A percentile compares a stretch with the other conserved stretches of the same genome.
Evolutionary conservation across 208 protist species (phyloP).

Genomic region (Leishmania lainsoni): DNA sequence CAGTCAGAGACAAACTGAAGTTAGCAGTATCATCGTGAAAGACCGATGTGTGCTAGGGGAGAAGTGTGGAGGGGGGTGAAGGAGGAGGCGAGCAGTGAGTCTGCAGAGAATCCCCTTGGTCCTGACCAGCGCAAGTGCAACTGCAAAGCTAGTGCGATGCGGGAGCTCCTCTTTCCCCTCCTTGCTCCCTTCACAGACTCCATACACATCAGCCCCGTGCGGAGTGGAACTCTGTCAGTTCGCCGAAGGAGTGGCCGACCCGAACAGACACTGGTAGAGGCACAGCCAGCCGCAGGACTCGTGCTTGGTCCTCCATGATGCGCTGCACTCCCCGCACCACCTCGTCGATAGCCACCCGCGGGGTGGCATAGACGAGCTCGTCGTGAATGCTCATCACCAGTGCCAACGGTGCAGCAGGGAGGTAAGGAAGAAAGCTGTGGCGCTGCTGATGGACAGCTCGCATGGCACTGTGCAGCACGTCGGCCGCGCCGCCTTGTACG

Average conservation of each 20-base stretch:
- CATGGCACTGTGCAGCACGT: conserved; percentile 87
- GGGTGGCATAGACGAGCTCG: conserved; percentile 83
- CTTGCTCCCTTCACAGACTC: background rate
- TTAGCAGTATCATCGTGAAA: background rate
- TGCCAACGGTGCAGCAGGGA: conserved; percentile 55
- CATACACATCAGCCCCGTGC: background rate
- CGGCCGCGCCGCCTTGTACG: conserved; percentile 86
- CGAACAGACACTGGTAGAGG: conserved; percentile 69
- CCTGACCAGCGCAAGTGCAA: background rate
- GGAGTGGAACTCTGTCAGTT: conserved; percentile 28
- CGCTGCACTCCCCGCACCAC: conserved; percentile 52
- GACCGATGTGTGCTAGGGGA: background rate
- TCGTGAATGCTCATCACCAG: conserved; percentile 82
- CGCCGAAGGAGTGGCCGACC: conserved; percentile 53
- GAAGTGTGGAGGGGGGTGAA: background rate
- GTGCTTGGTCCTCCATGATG: conserved; percentile 55
- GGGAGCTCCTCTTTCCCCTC: background rate
- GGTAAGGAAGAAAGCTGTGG: conserved; percentile 55
- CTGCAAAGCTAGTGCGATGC: background rate
- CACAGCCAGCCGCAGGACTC: conserved; percentile 39
- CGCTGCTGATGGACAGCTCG: conserved; percentile 56
- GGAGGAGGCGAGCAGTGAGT: background rate
- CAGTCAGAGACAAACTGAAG: background rate
- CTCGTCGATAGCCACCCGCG: conserved; percentile 28
- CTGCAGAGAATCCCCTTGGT: background rate